These are phyloP conservation scores for Mortierella antarctica DNA, from an alignment of 192 early-diverging fungal species.

Conservation along the genomic window DNA sequence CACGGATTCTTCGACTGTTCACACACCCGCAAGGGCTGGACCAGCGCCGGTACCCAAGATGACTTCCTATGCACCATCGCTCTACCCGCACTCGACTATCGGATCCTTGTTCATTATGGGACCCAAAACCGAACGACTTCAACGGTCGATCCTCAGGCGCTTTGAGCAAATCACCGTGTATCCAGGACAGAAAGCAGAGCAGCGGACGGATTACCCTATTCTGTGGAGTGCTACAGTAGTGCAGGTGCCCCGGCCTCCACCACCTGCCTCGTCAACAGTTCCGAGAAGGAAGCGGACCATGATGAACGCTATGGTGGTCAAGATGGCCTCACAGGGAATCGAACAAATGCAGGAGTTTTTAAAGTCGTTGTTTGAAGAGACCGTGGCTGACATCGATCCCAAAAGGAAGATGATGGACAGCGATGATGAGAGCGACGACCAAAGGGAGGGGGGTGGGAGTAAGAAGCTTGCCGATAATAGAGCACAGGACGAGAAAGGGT, in stretches of 20 bases:
- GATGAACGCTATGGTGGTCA: slow-evolving; percentile 54
- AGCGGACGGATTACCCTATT: slow-evolving; percentile 40
- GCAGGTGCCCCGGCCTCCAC: slow-evolving; percentile 28
- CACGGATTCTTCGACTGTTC: too few species aligned
- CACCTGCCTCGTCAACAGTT: neutral
- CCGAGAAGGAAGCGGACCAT: slow-evolving; percentile 24
- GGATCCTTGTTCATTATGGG: slow-evolving; percentile 73
- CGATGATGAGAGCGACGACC: slow-evolving; percentile 31
- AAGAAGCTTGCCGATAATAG: neutral
- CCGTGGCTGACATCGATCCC: slow-evolving; percentile 1
- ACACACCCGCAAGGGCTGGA: neutral
- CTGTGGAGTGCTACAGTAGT: slow-evolving; percentile 50
- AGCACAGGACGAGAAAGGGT: slow-evolving; percentile 1
- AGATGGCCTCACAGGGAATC: slow-evolving; percentile 50
- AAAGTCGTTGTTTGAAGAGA: slow-evolving; percentile 50
- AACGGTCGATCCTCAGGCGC: slow-evolving; percentile 35
- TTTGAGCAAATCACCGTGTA: slow-evolving; percentile 45
- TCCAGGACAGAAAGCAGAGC: slow-evolving; percentile 41
- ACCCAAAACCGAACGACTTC: slow-evolving; percentile 47
- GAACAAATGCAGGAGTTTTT: slow-evolving; percentile 52
- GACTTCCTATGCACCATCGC: slow-evolving; percentile 62
- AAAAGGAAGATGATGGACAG: slow-evolving; percentile 40
- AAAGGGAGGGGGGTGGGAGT: neutral
- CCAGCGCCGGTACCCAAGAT: slow-evolving; percentile 30
- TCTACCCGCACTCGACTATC: slow-evolving; percentile 70